Conservation (phyloP, 2,329 filamentous ascomycete genomes). For the Calonectria pseudoturangicola region DNA sequence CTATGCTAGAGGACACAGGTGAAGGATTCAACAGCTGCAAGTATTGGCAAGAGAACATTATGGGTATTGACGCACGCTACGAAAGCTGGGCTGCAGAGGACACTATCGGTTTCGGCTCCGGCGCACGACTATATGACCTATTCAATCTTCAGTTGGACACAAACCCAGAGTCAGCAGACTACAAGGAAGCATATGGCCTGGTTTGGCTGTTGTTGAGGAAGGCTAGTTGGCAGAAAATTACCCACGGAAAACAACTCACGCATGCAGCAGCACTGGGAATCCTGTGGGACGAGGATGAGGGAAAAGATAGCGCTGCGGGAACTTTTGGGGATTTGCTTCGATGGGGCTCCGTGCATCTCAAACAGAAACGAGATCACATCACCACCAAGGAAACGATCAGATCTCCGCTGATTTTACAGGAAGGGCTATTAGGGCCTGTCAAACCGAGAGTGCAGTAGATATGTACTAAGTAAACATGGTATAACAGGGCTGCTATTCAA, state of each 20-base stretch:
- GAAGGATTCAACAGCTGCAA: slow-evolving; percentile 51
- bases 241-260: slow-evolving; percentile 37
- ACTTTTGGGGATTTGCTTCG: slow-evolving; percentile 41
- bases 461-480: no score
- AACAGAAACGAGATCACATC: slow-evolving; percentile 35
- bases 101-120: slow-evolving; percentile 33
- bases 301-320: slow-evolving; percentile 34
- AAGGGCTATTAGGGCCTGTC: slow-evolving; percentile 23
- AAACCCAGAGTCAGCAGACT: slow-evolving; percentile 31
- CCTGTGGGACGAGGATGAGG: slow-evolving; percentile 43
- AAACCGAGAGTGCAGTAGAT: slow-evolving; percentile 20
- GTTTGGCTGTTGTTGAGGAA: slow-evolving; percentile 39
- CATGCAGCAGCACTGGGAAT: slow-evolving; percentile 31
- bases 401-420: slow-evolving; percentile 28
- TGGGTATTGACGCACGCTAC: slow-evolving; percentile 32
- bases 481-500: no score
- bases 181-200: slow-evolving; percentile 40
- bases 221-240: slow-evolving; percentile 43
- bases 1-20: slow-evolving; percentile 49
- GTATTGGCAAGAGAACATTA: slow-evolving; percentile 47
- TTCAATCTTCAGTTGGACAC: slow-evolving; percentile 26
- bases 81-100: slow-evolving; percentile 38
- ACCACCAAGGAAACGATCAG: slow-evolving; percentile 23
- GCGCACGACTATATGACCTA: slow-evolving; percentile 25
- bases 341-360: slow-evolving; percentile 38